Conservation (phyloP, 352 stramenopile genomes). For the Pythium biforme region DNA sequence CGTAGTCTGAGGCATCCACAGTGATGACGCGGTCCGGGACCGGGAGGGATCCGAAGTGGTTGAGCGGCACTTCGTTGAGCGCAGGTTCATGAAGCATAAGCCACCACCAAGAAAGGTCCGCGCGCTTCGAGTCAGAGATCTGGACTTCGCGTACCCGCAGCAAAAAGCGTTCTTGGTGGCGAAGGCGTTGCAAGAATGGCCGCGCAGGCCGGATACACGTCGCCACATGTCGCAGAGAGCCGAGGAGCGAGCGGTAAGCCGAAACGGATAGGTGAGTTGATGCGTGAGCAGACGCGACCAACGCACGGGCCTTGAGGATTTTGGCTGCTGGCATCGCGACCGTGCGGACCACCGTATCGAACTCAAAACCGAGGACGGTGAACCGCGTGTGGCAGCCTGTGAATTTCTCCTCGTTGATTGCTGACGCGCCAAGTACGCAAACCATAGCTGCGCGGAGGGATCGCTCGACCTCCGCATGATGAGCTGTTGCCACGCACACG, state of each 20-base stretch:
- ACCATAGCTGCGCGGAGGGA: conserved; percentile 1
- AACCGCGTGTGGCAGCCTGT: not conserved
- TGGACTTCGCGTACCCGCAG: not conserved
- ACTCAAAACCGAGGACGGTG: not conserved
- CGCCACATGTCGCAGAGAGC: conserved; percentile 22
- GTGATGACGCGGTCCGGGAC: conserved; percentile 5
- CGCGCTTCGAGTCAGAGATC: conserved; percentile 4
- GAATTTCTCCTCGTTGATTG: conserved; percentile 12
- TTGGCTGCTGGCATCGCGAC: not conserved
- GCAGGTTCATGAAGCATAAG: conserved; percentile 1
- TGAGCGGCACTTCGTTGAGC: conserved; percentile 21
- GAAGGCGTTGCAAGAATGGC: conserved; percentile 18
- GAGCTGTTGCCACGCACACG: conserved; percentile 12
- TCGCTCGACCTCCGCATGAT: not conserved
- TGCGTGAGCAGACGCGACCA: too few species aligned
- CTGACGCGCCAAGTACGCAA: not conserved
- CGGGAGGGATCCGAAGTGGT: conserved; percentile 6
- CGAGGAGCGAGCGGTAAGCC: conserved; percentile 21
- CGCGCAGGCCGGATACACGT: conserved; percentile 19
- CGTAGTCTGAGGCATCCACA: conserved; percentile 23
- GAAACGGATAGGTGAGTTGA: too few species aligned
- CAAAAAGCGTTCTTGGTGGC: not conserved
- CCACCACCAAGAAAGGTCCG: conserved; percentile 24
- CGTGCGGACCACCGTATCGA: not conserved
- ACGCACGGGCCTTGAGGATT: not conserved